A percentile compares a stretch with the other conserved stretches of the same genome.
phyloP scores from a whole-genome alignment of 2,329 filamentous ascomycete genomes.

The Alternaria infectoria region DNA sequence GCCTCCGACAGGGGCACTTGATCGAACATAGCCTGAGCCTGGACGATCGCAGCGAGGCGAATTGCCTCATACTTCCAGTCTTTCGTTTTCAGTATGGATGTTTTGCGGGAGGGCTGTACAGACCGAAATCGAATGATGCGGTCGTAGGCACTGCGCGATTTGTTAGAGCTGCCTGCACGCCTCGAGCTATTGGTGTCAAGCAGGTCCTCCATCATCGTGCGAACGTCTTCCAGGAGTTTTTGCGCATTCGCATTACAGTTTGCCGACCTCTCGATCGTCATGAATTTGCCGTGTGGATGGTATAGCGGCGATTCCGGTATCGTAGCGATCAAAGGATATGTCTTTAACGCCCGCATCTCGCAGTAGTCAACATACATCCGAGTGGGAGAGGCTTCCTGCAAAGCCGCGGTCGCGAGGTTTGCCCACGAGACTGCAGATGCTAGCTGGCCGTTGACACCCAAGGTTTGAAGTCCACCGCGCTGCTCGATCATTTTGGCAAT shows the following conservation, averaged over 20 bases:
- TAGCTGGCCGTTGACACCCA: constrained; percentile 40
- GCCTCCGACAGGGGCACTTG: constrained; percentile 37
- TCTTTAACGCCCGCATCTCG: constrained; percentile 13
- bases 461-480: constrained; percentile 41
- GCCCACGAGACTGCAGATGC: constrained; percentile 43
- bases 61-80: constrained; percentile 47
- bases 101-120: constrained; percentile 13
- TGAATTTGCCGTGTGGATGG: constrained; percentile 34
- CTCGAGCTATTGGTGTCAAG: constrained; percentile 26
- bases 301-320: constrained; percentile 48
- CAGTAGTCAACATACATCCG: constrained; percentile 38
- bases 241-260: constrained; percentile 20
- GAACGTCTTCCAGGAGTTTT: constrained; percentile 36
- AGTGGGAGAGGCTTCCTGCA: constrained; percentile 36
- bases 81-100: constrained; percentile 14
- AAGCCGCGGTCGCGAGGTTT: constrained; percentile 38
- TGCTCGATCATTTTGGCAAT: constrained; percentile 40
- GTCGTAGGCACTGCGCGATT: constrained; percentile 24
- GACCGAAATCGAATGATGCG: constrained; percentile 30
- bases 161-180: constrained; percentile 18
- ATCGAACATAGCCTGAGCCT: constrained; percentile 40
- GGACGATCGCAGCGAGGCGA: constrained; percentile 40
- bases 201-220: constrained; percentile 40
- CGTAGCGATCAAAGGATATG: constrained; percentile 24
- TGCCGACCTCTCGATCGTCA: constrained; percentile 33